Evolutionary conservation across 2,329 filamentous ascomycete genomes (phyloP), one percentile per base, ranked within the genome.

Genomic region (Epichloe baconii): DNA sequence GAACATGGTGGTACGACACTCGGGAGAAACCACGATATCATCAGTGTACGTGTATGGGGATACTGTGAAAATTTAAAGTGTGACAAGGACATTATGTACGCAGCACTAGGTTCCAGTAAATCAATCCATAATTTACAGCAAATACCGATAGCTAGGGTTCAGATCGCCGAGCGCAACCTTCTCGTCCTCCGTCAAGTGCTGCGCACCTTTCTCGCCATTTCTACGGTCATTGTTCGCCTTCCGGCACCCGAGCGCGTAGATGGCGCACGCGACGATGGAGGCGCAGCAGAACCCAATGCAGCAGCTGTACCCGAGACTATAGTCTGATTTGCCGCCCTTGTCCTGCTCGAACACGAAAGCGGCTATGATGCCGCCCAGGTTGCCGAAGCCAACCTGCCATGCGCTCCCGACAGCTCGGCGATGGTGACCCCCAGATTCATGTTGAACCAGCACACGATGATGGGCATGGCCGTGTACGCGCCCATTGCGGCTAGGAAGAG

Each of bases 401-500:
- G 83, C 86, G 8, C 79, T 79, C 12, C 85, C 85, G 15, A 89
- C 78, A 8, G 81, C 75, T 43, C 85, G 75, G 3, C 85, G 76
- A 52, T 82, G 82, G 62, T 89, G 86, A 0, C 85, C 85, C 80
- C 80, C 1, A 88, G 70, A 59, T 89, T 90, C 79, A 88, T 88
- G 58, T 83, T 84, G 66, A 85, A 89, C 85, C 86, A 90, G 64
- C 85, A 89, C 7, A 89, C 78, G 43, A 89, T 80, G 34, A 95
- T 82, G 0, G 91, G 89, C 85, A 95, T 90, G n/a, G 89, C 87
- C 1, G 81, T 82, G 68, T 94, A 96, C 0, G 79, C 77, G 47
- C 88, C 88, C 70, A 82, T 82, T 2, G 86, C 84, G 47, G 94
- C 80, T 35, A 96, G 71, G 71, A 94, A 95, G 0, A 96, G 75